Conservation (phyloP, 148 eudicot species). For the Amaranthus palmeri region DNA sequence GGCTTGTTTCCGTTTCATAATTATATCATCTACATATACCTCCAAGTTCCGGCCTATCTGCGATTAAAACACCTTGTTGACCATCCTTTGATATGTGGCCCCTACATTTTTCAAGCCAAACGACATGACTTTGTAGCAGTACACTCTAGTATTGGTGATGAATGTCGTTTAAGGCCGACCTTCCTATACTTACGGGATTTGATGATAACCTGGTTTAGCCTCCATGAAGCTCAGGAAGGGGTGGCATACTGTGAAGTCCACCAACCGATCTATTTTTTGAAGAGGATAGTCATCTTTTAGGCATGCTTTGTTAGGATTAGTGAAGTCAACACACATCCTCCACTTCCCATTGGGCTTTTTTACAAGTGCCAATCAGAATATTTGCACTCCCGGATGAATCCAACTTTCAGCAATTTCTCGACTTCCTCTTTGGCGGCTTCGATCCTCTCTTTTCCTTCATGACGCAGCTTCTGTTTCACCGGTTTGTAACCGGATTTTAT, state of each 20-base stretch:
- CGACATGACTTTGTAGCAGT: not conserved
- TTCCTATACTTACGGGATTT: not conserved
- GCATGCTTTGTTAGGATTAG: too few species aligned
- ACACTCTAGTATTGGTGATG: not conserved
- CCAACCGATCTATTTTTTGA: too few species aligned
- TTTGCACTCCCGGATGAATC: not conserved
- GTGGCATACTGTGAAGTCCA: not conserved
- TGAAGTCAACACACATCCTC: too few species aligned
- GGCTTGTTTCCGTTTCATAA: not conserved
- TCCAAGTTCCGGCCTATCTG: too few species aligned
- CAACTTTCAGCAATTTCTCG: not conserved
- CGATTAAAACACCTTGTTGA: not conserved
- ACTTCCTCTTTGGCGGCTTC: not conserved
- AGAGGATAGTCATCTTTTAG: too few species aligned
- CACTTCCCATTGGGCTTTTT: not conserved
- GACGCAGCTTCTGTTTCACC: not conserved
- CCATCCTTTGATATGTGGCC: not conserved
- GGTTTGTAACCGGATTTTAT: too few species aligned
- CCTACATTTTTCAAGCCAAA: not conserved
- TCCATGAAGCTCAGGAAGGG: not conserved
- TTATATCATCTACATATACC: too few species aligned
- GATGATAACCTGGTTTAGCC: not conserved
- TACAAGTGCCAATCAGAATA: not conserved
- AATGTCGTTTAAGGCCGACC: not conserved
- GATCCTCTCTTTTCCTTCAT: not conserved